These are phyloP conservation scores for Cystobasidiaceae sp. DNA, from an alignment of 1,284 basidiomycete species.

Conservation along the genomic window DNA sequence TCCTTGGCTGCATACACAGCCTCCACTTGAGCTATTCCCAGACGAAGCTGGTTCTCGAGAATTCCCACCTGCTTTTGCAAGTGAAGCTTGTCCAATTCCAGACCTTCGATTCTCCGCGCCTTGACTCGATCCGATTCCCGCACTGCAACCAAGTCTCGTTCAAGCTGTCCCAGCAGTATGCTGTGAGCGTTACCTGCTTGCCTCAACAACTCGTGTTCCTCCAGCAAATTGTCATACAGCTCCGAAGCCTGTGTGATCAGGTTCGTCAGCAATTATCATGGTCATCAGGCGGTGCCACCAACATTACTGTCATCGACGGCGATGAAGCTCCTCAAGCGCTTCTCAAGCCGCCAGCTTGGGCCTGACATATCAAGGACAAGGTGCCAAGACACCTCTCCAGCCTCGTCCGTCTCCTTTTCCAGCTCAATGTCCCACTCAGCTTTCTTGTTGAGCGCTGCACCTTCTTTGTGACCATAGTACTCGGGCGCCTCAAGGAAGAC, in stretches of 20 bases:
- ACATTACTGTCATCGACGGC: background rate
- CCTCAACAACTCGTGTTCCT: background rate
- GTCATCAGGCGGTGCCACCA: background rate
- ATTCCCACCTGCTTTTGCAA: background rate
- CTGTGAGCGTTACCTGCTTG: background rate
- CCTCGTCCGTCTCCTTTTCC: background rate
- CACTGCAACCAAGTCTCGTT: background rate
- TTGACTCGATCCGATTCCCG: background rate
- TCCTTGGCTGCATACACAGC: constrained; percentile 7
- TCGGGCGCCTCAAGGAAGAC: constrained; percentile 18
- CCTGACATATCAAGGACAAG: background rate
- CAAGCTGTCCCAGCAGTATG: background rate
- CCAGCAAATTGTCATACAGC: background rate
- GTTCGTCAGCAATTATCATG: too few relatives aligned
- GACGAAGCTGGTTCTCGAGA: background rate
- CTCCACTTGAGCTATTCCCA: constrained; percentile 15
- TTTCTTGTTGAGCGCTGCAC: background rate
- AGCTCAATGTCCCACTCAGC: constrained; percentile 17
- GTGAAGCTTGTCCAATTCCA: background rate
- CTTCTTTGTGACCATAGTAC: background rate
- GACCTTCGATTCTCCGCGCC: background rate
- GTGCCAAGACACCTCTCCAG: background rate
- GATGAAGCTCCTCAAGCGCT: background rate
- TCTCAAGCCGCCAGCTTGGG: constrained; percentile 16
- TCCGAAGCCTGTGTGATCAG: too few relatives aligned